phyloP scores from a whole-genome alignment of 129 eudicot genomes.

The Chrysanthemum lavandulifolium region DNA sequence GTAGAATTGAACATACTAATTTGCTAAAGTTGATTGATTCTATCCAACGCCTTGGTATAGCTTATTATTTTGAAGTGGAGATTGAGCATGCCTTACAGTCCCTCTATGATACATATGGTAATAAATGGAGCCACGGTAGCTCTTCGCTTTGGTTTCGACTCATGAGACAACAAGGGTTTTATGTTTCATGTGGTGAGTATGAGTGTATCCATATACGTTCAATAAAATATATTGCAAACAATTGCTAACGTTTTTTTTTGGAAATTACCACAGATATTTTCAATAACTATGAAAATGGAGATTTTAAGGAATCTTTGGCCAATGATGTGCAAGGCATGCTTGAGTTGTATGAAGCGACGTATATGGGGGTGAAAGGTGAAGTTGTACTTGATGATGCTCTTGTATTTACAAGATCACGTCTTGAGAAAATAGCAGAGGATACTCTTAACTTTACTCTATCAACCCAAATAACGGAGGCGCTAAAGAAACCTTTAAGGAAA shows the following conservation, averaged over 20 bases:
- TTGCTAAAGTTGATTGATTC: background rate
- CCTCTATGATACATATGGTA: no score
- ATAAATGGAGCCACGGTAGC: no score
- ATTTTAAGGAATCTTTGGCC: background rate
- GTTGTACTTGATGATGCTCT: background rate
- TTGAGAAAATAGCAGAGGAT: background rate
- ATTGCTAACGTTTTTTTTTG: no score
- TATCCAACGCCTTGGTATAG: background rate
- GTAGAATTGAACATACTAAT: background rate
- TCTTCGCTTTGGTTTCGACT: no score
- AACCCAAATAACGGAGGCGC: no score
- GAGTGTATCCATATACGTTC: no score
- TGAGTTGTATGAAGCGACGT: background rate
- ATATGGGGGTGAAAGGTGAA: constrained; percentile 6
- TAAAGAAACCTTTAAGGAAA: no score
- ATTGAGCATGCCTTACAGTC: background rate
- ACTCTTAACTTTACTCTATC: no score
- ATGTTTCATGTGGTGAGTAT: no score
- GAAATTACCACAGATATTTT: background rate
- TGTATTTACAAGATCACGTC: background rate
- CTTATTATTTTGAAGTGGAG: background rate
- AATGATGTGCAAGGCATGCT: background rate
- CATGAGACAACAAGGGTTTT: no score
- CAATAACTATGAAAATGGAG: background rate
- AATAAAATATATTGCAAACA: no score